Conservation (phyloP, 768 basidiomycete genomes). For the Pilatotrama ljubarskyi region DNA sequence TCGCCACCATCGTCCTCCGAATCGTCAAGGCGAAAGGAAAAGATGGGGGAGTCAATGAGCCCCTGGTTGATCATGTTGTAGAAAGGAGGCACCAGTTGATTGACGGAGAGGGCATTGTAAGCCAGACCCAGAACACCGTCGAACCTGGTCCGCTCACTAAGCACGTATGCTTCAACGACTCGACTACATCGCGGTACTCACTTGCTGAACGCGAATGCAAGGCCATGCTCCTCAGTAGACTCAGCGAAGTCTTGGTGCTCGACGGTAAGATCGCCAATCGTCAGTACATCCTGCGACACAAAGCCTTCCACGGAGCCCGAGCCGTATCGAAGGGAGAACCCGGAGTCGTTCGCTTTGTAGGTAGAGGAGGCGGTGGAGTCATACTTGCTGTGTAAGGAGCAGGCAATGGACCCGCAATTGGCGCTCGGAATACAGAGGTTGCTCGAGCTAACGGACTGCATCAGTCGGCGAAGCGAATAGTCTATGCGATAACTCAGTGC, state of each 20-base stretch:
- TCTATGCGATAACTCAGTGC: background rate
- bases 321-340: conserved; percentile 91
- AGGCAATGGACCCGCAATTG: conserved; percentile 83
- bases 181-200: conserved; percentile 43
- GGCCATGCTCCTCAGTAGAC: conserved; percentile 92
- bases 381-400: conserved; percentile 94
- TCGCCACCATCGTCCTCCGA: conserved; percentile 90
- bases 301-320: conserved; percentile 97
- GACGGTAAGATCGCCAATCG: conserved; percentile 82
- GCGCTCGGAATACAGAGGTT: conserved; percentile 93
- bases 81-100: conserved; percentile 90
- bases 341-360: conserved; percentile 86
- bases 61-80: conserved; percentile 86
- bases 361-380: conserved; percentile 76
- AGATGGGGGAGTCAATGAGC: conserved; percentile 82
- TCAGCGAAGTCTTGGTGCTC: conserved; percentile 87
- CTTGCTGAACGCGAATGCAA: conserved; percentile 97
- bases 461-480: background rate
- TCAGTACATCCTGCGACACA: conserved; percentile 79
- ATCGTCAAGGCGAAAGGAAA: conserved; percentile 90
- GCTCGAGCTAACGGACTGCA: conserved; percentile 59
- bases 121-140: conserved; percentile 94
- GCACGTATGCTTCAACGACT: no score
- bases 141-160: conserved; percentile 52
- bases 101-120: conserved; percentile 95